Base-by-base conservation (phyloP, 257 asterid genomes). In the Marsdenia floribunda region DNA sequence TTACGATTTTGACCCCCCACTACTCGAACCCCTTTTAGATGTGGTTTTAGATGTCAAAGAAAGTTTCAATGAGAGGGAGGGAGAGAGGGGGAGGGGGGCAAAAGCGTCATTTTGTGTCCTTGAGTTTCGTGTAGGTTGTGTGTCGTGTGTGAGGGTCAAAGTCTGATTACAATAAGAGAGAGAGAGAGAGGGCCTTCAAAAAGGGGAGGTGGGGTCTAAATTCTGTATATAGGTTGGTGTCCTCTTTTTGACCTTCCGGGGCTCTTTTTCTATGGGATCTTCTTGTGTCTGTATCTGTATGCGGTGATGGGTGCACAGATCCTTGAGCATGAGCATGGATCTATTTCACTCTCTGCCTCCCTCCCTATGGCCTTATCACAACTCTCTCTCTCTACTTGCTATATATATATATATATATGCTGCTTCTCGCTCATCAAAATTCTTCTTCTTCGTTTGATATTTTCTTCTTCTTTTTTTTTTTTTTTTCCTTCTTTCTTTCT, bases 111-210 rank as follows among this genome's bases (percentile, higher is more conserved):
- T 42, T 49, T 0, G 13, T 64, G 0, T 59, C 52, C 6, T 64
- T 1, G 52, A 55, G 24, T 74, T 73, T 64, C 61, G 68, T 73
- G n/a, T n/a, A n/a, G n/a, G n/a, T n/a, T n/a, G n/a, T n/a, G n/a
- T n/a, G 79, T 77, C 42, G 64, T 77, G 70, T 79, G 85, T 73
- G 49, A 83, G 80, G 85, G 90, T 87, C 92, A 84, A 89, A 85
- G 87, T 59, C 38, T 40, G 10, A 29, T n/a, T 42, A 64, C 42
- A 73, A 76, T 68, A 22, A 49, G n/a, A 38, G 6, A 38, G 42
- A 38, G 6, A 44, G 49, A 8, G 49, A 8, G 49, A 61, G 65
- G 42, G 68, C 70, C 74, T 65, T 19, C n/a, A 19, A 29, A 52
- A 19, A 22, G 29, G 21, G 47, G 49, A 80, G 80, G 76, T 18